phyloP scores from a whole-genome alignment of 2,329 filamentous ascomycete genomes.

The Colletotrichum orchidophilum region DNA sequence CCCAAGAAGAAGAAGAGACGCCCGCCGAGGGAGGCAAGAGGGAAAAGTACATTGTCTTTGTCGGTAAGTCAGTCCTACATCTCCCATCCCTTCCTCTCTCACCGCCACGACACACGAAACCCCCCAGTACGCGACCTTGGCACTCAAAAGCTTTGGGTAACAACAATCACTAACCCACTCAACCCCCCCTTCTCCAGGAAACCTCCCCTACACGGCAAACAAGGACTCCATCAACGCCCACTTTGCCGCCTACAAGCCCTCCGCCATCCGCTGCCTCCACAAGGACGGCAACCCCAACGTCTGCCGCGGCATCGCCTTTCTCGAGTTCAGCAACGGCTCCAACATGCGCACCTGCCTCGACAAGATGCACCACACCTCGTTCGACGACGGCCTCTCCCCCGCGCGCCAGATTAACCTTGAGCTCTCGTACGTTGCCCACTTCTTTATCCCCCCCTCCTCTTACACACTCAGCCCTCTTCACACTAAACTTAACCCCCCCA shows the following conservation, averaged over 20 bases:
- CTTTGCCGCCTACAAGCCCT: slow-evolving; percentile 79
- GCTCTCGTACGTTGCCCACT: slow-evolving; percentile 71
- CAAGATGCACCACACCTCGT: slow-evolving; percentile 87
- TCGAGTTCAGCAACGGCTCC: slow-evolving; percentile 88
- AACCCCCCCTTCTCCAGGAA: slow-evolving; percentile 63
- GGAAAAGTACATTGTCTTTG: slow-evolving; percentile 79
- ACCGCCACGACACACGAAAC: slow-evolving; percentile 23
- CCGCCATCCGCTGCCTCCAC: slow-evolving; percentile 76
- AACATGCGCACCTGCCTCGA: slow-evolving; percentile 93
- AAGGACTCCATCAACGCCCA: slow-evolving; percentile 74
- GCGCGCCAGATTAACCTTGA: slow-evolving; percentile 90
- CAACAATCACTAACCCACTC: slow-evolving; percentile 43
- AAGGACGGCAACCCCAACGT: slow-evolving; percentile 69
- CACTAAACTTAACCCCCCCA: background rate
- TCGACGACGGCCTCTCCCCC: slow-evolving; percentile 64
- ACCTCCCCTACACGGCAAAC: slow-evolving; percentile 87
- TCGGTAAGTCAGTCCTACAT: slow-evolving; percentile 58
- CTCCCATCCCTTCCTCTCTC: background rate
- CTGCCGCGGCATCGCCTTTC: slow-evolving; percentile 82
- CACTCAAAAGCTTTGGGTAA: too few species aligned
- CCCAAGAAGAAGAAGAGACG: slow-evolving; percentile 13
- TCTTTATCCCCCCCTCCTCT: background rate
- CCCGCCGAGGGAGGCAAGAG: slow-evolving; percentile 45
- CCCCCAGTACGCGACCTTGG: too few species aligned
- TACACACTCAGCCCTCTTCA: background rate